Evolutionary conservation across 2,329 filamentous ascomycete species (phyloP), one percentile per base, ranked within the genome.

Genomic region (Dactylellina cionopaga): DNA sequence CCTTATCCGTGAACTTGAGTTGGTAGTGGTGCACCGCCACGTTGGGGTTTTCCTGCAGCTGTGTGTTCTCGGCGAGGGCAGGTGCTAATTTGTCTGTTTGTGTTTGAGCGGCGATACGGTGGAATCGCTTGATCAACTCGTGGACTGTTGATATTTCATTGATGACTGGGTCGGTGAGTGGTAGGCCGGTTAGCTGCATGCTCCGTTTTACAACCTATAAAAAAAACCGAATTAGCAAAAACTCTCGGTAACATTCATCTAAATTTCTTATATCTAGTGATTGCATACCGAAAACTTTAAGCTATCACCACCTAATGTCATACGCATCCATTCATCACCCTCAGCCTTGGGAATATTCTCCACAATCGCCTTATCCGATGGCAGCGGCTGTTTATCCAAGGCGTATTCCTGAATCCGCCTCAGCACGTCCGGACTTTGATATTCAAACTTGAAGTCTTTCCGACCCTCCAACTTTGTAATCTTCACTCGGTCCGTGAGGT

Each of bases 211-310:
- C 47, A 29, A 71, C 51, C 66, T 71, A 22, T 11, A 17, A 17
- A 47, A 1, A 19, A 29, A 4, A 19, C 1, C 6, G 19, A 27
- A n/a, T 15, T 39, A 25, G 24, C 17, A 58, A 10, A 17, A n/a
- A n/a, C n/a, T n/a, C n/a, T n/a, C n/a, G n/a, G n/a, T n/a, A n/a
- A n/a, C n/a, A n/a, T n/a, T n/a, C n/a, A n/a, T n/a, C n/a, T n/a
- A n/a, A n/a, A n/a, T n/a, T n/a, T n/a, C n/a, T n/a, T n/a, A n/a
- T n/a, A n/a, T n/a, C n/a, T n/a, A n/a, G n/a, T 13, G 22, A 24
- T n/a, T 29, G 39, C 65, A n/a, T 59, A 71, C 66, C 7, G 66
- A 41, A 54, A 71, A 71, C 49, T 71, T 71, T 17, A 71, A 37
- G 11, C 25, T 37, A 5, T 47, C 51, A 1, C 56, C 66, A 15